A percentile compares a stretch with the other conserved stretches of the same genome.
These are phyloP conservation scores for Elsinoe necatrix DNA, from an alignment of 2,329 filamentous ascomycete genomes.

Conservation along the genomic window DNA sequence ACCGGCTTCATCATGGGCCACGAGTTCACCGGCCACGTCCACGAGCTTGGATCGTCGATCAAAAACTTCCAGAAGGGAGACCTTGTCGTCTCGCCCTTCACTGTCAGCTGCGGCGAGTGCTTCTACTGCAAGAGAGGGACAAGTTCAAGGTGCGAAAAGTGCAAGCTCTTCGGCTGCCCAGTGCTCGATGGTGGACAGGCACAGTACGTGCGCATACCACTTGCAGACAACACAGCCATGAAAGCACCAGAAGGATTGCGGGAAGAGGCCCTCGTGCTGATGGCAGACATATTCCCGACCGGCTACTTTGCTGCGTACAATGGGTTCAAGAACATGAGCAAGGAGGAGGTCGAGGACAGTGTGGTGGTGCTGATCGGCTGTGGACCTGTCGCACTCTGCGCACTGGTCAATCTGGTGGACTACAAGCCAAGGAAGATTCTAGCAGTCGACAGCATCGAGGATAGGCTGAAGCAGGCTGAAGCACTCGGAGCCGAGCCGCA, in stretches of 20 bases:
- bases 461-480: conserved; percentile 61
- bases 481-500: conserved; percentile 72
- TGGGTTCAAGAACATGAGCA: conserved; percentile 57
- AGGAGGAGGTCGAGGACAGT: conserved; percentile 52
- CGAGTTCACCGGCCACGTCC: conserved; percentile 73
- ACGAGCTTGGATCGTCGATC: conserved; percentile 59
- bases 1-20: conserved; percentile 68
- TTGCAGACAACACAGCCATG: conserved; percentile 72
- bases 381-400: conserved; percentile 71
- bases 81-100: conserved; percentile 75
- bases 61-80: conserved; percentile 65
- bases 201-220: conserved; percentile 58
- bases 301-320: conserved; percentile 77
- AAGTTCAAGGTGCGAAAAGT: conserved; percentile 67
- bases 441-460: conserved; percentile 54
- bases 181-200: conserved; percentile 27
- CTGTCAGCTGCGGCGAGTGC: conserved; percentile 65
- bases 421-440: conserved; percentile 67
- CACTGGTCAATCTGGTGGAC: conserved; percentile 67
- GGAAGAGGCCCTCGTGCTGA: conserved; percentile 68
- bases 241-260: conserved; percentile 63
- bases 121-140: conserved; percentile 75
- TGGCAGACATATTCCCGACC: conserved; percentile 85
- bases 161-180: conserved; percentile 60
- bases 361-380: conserved; percentile 77